Conservation (phyloP, 176 grass and related monocot genomes). For the Lolium multiflorum region DNA sequence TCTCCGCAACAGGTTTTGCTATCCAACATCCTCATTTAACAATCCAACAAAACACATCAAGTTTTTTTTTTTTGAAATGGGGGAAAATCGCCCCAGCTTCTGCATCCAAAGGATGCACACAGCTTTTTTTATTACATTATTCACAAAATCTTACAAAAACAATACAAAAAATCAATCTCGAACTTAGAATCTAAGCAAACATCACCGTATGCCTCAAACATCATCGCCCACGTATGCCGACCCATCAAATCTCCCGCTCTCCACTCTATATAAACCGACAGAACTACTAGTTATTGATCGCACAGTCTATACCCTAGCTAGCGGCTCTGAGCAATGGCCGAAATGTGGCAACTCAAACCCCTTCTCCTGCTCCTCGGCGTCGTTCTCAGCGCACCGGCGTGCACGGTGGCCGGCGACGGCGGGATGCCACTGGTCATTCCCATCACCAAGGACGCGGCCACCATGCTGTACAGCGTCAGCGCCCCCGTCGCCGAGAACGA, state of each 20-base stretch:
- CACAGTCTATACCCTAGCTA: background rate
- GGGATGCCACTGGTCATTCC: conserved; percentile 10
- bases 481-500: background rate
- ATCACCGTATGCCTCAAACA: background rate
- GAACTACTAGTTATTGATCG: background rate
- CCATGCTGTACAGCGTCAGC: conserved; percentile 28
- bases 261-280: background rate
- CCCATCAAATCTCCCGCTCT: no score
- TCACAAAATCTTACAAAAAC: no score
- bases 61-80: no score
- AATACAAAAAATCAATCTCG: no score
- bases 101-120: no score
- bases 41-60: no score
- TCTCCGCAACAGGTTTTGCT: no score
- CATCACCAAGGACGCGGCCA: conserved; percentile 50
- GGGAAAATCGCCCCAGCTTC: no score
- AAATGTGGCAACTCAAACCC: conserved; percentile 5
- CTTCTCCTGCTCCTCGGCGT: background rate
- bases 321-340: background rate
- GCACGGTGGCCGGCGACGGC: background rate
- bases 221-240: background rate
- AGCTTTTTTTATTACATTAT: no score
- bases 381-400: background rate
- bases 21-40: no score
- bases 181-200: no score